Base-by-base conservation (phyloP, 805 yeast species). In the Kluyveromyces siamensis region DNA sequence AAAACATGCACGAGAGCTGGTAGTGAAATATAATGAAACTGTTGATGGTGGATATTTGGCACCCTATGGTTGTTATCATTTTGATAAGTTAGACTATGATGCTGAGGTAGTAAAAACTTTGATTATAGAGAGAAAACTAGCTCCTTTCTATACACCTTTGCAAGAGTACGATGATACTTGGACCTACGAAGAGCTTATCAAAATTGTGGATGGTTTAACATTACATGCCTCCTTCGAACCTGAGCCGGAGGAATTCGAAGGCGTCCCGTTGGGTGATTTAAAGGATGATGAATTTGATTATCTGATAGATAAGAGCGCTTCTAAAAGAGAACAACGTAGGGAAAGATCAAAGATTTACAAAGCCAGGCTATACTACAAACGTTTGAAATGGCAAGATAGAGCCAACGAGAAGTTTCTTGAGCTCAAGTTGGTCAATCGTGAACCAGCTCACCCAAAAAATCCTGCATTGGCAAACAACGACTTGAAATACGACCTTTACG, bases 21-120 rank as follows among this genome's bases (percentile, higher is more conserved):
- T 85, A 19, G 87, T 85, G 2, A 71, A 75, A 52, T 76, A 66
- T 57, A 72, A 72, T 38, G 95, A 87, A 59, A 79, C 72, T 53
- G 96, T 91, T 14, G 98, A 93, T 67, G 99, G 99, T 17, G 99
- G 99, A 1, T 89, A 71, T 61, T 68, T 91, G 53, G 96, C 95
- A 1, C 96, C 98, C 0, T 87, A 78, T 66, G 97, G 97, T 1
- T 85, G 86, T 33, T 91, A 91, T 66, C 78, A 81, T 53, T 72
- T 76, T 33, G 81, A 84, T 43, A 83, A 81, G 56, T 64, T 84
- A 48, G 96, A 87, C 63, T 91, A 80, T 68, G 77, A 84, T 58
- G 76, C 85, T 14, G 77, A 76, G 14, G 71, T 84, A 2, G 97
- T 93, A n/a, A 75, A 86, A 47, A 75, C 70, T 16, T 70, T 85